Percentiles rank a stretch among this genome's conserved stretches.
phyloP scores from a whole-genome alignment of 768 basidiomycete species.

The Leucogyrophana mollusca region DNA sequence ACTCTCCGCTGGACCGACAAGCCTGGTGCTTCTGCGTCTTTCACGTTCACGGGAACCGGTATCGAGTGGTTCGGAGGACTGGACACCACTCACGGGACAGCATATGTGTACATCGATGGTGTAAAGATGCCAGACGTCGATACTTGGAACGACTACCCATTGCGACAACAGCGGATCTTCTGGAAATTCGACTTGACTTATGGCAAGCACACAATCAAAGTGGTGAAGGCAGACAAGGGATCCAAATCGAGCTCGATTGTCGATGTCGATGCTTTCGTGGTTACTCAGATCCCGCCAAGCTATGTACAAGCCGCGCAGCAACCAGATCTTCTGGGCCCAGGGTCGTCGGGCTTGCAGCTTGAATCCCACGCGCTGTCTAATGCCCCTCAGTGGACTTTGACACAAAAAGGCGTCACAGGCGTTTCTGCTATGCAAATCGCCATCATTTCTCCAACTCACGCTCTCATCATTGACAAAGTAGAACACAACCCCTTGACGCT shows the following conservation, averaged over 20 bases:
- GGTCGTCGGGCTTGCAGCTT: neutral
- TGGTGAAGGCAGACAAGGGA: slow-evolving; percentile 52
- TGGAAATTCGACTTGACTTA: slow-evolving; percentile 52
- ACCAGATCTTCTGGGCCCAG: neutral
- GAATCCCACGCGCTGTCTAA: neutral
- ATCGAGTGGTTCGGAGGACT: slow-evolving; percentile 76
- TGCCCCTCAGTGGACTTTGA: slow-evolving; percentile 49
- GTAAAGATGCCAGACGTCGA: slow-evolving; percentile 44
- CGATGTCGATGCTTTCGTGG: slow-evolving; percentile 67
- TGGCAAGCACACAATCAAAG: slow-evolving; percentile 60
- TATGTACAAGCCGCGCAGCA: neutral
- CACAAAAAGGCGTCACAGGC: slow-evolving; percentile 68
- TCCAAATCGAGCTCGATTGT: slow-evolving; percentile 34
- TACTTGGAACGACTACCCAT: slow-evolving; percentile 34
- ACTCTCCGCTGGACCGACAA: slow-evolving; percentile 51
- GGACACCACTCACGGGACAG: slow-evolving; percentile 52
- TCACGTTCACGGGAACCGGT: slow-evolving; percentile 71
- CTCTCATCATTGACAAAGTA: slow-evolving; percentile 78
- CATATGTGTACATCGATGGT: slow-evolving; percentile 61
- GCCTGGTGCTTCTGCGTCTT: slow-evolving; percentile 46
- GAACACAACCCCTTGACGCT: slow-evolving; percentile 80
- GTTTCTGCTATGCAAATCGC: slow-evolving; percentile 78
- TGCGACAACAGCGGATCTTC: slow-evolving; percentile 63
- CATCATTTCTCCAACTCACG: slow-evolving; percentile 67
- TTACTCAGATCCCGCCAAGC: slow-evolving; percentile 42